Conservation (phyloP, 805 yeast species). For the Pichia ethanolica region DNA sequence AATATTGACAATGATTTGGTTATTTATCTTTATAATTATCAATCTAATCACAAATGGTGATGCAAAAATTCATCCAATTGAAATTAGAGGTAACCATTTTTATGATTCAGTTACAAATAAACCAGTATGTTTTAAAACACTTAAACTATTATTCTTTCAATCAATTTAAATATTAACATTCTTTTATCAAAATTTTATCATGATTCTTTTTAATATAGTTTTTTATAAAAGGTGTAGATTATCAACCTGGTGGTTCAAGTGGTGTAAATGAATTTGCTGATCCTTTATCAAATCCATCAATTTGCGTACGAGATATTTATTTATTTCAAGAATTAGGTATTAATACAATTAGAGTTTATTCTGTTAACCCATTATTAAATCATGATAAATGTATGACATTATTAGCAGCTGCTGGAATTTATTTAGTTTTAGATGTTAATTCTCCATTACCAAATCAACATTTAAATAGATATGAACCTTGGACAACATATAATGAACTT, state of each 20-base stretch:
- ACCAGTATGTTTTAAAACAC: conserved; percentile 41
- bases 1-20: not conserved
- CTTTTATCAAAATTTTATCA: too few species aligned
- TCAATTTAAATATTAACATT: not conserved
- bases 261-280: conserved; percentile 52
- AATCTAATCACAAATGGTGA: not conserved
- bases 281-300: conserved; percentile 65
- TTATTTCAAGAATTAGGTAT: conserved; percentile 80
- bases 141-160: not conserved
- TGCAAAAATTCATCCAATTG: conserved; percentile 48
- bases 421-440: conserved; percentile 83
- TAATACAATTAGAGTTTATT: conserved; percentile 82
- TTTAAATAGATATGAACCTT: conserved; percentile 85
- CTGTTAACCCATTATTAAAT: conserved; percentile 71
- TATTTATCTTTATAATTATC: not conserved
- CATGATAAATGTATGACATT: conserved; percentile 90
- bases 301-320: conserved; percentile 75
- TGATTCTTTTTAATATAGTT: conserved; percentile 35
- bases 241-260: conserved; percentile 94
- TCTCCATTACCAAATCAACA: conserved; percentile 76
- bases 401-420: conserved; percentile 89
- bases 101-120: conserved; percentile 65
- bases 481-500: conserved; percentile 69
- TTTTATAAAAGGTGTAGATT: conserved; percentile 80
- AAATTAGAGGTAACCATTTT: conserved; percentile 62